Evolutionary conservation across 2,329 filamentous ascomycete genomes (phyloP), one percentile per base, ranked within the genome.

Genomic region (Calonectria naviculata): DNA sequence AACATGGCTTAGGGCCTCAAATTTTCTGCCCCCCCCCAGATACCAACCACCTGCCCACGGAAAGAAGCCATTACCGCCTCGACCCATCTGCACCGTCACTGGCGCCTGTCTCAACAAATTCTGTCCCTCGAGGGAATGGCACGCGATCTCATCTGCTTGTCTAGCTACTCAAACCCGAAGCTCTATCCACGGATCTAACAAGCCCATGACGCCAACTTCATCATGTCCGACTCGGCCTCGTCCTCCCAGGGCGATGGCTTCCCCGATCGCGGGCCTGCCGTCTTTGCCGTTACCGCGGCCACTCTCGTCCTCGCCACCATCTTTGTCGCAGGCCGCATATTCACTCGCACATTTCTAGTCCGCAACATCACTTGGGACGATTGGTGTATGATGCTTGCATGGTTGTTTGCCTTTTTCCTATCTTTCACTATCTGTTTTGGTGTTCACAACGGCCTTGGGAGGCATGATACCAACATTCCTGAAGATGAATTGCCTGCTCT

Each of bases 381-480:
- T 86, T 93, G 92, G 82, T 90, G 94, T 77, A 97, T 98, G 82
- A 82, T 95, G 13, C 75, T 94, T 46, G 94, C 95, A 67, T 98
- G 95, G 95, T 76, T 91, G 15, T 81, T 95, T 56, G 89, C 92
- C 44, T 89, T 93, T 74, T 93, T 90, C 41, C 84, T 94, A 44
- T 91, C 90, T 24, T 89, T 93, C 72, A 87, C 91, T 46, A 93
- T 95, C 73, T 89, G 90, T 79, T 88, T 89, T 73, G 92, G 90
- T 36, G 89, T 90, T 6, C 85, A 84, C 44, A 89, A 89, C 71
- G 93, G 93, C 4, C 85, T 95, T 9, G 93, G 93, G n/a, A 87
- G 88, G 61, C 89, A 93, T 78, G 92, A 95, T 79, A 77, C 71
- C 2, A 81, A 94, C 77, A 91, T 95, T 36, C 81, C 85, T 0